These are phyloP conservation scores for Acidiella bohemica DNA, from an alignment of 495 filamentous ascomycete genomes.

Conservation along the genomic window DNA sequence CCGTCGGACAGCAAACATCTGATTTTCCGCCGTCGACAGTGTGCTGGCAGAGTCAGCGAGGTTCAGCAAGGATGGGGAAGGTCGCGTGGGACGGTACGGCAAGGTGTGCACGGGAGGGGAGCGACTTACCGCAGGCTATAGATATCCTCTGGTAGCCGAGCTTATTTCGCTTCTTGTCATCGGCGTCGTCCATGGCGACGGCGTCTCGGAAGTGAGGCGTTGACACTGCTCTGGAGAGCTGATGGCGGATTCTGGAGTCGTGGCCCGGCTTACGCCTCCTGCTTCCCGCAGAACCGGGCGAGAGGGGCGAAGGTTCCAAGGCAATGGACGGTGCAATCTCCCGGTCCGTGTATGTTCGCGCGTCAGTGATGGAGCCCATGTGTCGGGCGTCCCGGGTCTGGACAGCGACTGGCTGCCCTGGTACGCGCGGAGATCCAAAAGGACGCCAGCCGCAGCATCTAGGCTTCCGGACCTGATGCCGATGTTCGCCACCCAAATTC, in stretches of 20 bases:
- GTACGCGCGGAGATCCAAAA: no score
- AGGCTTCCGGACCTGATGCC: no score
- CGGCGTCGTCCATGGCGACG: conserved; percentile 20
- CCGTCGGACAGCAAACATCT: conserved; percentile 70
- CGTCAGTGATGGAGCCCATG: no score
- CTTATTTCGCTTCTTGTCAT: conserved; percentile 90
- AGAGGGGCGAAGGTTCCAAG: background rate
- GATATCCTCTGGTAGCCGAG: conserved; percentile 94
- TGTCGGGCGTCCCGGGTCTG: no score
- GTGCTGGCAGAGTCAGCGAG: conserved; percentile 44
- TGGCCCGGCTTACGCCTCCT: conserved; percentile 3
- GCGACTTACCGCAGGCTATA: conserved; percentile 87
- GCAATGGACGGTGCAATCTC: no score
- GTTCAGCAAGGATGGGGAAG: no score
- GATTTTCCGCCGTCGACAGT: conserved; percentile 92
- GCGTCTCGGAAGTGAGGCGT: conserved; percentile 9
- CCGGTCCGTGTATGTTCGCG: no score
- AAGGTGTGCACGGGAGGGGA: no score
- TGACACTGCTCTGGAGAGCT: conserved; percentile 4
- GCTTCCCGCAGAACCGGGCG: background rate
- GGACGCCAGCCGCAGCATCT: no score
- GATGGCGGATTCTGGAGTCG: conserved; percentile 4
- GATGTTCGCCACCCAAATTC: no score
- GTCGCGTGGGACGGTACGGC: no score
- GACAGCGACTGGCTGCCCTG: no score